A percentile compares a stretch with the other conserved stretches of the same genome.
These are phyloP conservation scores for Cystobasidium ongulense DNA, from an alignment of 768 basidiomycete genomes.

Conservation along the genomic window DNA sequence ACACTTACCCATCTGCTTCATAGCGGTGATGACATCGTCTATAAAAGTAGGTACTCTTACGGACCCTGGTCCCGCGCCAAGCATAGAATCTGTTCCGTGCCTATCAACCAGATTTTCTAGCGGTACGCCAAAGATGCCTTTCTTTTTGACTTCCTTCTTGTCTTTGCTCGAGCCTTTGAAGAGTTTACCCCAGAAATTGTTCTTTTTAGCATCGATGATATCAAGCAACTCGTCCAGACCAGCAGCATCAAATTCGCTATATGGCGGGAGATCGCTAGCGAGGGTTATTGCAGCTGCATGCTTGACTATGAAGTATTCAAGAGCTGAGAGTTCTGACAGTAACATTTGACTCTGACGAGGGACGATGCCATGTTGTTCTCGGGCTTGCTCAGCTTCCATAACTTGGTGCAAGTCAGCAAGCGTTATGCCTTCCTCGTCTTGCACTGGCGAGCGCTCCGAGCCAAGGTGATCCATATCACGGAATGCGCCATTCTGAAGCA, in stretches of 20 bases:
- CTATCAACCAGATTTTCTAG: conserved; percentile 85
- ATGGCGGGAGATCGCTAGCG: conserved; percentile 56
- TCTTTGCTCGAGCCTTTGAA: conserved; percentile 69
- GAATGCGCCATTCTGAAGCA: conserved; percentile 30
- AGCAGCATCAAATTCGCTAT: conserved; percentile 58
- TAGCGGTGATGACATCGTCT: conserved; percentile 94
- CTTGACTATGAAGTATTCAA: conserved; percentile 84
- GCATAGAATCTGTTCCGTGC: conserved; percentile 89
- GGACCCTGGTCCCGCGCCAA: conserved; percentile 75
- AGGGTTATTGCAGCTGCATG: conserved; percentile 78
- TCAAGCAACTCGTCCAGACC: conserved; percentile 90
- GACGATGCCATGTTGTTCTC: conserved; percentile 64
- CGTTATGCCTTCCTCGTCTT: conserved; percentile 73
- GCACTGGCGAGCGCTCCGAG: conserved; percentile 34
- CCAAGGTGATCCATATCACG: conserved; percentile 42
- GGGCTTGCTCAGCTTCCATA: conserved; percentile 82
- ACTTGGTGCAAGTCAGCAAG: conserved; percentile 89
- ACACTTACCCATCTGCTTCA: conserved; percentile 92
- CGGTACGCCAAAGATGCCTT: conserved; percentile 80
- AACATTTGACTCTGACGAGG: conserved; percentile 49
- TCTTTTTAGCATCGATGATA: conserved; percentile 83
- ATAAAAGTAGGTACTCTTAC: conserved; percentile 92
- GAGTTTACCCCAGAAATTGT: conserved; percentile 88
- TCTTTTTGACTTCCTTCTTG: conserved; percentile 65
- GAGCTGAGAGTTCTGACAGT: conserved; percentile 69